Evolutionary conservation across 2,329 filamentous ascomycete species (phyloP).

Genomic region (Ilyonectria mors-panacis): DNA sequence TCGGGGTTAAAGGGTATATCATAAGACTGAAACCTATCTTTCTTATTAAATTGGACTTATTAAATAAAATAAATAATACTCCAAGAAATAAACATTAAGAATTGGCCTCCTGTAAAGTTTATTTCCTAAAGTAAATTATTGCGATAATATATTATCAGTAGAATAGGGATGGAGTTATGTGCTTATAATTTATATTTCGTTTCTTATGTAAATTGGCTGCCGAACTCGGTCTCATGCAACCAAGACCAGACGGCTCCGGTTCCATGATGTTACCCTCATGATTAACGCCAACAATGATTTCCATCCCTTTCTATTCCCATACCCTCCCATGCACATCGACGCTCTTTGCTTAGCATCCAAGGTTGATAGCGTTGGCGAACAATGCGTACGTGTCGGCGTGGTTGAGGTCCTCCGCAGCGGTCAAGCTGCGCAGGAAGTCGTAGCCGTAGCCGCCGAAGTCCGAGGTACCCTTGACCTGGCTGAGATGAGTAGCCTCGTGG

Average conservation of each 20-base stretch:
- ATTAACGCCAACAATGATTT: slow-evolving; percentile 15
- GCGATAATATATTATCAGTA: too few relatives aligned
- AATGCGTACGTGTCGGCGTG: slow-evolving; percentile 71
- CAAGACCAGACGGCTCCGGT: background rate
- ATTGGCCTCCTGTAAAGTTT: too few relatives aligned
- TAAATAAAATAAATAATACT: too few relatives aligned
- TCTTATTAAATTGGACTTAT: too few relatives aligned
- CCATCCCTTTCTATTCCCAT: slow-evolving; percentile 5
- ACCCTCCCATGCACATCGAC: slow-evolving; percentile 1
- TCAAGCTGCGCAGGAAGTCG: slow-evolving; percentile 65
- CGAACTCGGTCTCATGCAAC: slow-evolving; percentile 9
- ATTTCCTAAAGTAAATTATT: too few relatives aligned
- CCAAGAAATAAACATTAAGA: too few relatives aligned
- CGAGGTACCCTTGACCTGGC: slow-evolving; percentile 69
- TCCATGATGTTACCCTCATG: background rate
- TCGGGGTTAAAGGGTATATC: too few relatives aligned
- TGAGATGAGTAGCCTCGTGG: slow-evolving; percentile 77
- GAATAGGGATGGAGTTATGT: too few relatives aligned
- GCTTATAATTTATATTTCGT: slow-evolving; percentile 10
- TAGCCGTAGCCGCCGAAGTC: slow-evolving; percentile 73
- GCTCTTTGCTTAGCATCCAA: slow-evolving; percentile 53
- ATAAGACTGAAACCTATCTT: too few relatives aligned
- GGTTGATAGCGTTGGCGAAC: slow-evolving; percentile 43
- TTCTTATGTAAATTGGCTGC: slow-evolving; percentile 5
- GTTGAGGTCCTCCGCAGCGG: slow-evolving; percentile 65